These are phyloP conservation scores for Neonectria faginata DNA, from an alignment of 2,329 filamentous ascomycete genomes.

Conservation along the genomic window DNA sequence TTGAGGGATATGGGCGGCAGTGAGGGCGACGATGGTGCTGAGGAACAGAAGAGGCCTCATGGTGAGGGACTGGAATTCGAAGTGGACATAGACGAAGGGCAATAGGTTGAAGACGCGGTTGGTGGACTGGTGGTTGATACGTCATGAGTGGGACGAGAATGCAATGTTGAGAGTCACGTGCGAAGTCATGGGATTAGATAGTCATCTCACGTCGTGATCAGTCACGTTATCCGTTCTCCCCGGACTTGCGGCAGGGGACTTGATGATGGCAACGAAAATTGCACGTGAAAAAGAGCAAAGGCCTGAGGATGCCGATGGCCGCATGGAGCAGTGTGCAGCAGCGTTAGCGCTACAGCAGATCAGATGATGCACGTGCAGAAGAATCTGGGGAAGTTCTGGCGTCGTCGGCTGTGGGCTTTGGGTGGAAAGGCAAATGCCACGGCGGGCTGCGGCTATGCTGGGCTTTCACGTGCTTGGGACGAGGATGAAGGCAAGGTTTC, in stretches of 20 bases:
- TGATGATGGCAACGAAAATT: background rate
- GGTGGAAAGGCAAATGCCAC: conserved; percentile 8
- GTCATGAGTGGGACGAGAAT: conserved; percentile 17
- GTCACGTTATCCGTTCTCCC: conserved; percentile 7
- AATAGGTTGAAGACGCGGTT: conserved; percentile 16
- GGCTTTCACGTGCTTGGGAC: conserved; percentile 28
- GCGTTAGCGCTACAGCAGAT: conserved; percentile 15
- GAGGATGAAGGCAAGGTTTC: conserved; percentile 5
- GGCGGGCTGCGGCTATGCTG: conserved; percentile 24
- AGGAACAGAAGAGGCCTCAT: conserved; percentile 41
- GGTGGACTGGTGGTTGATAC: conserved; percentile 17
- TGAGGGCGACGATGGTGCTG: conserved; percentile 32
- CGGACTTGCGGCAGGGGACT: background rate
- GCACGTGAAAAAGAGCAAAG: conserved; percentile 22
- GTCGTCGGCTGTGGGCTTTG: background rate
- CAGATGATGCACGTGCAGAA: conserved; percentile 28
- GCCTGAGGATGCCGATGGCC: conserved; percentile 14
- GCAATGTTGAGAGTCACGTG: conserved; percentile 5
- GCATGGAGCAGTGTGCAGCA: conserved; percentile 12
- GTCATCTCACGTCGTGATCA: background rate
- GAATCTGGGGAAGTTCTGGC: conserved; percentile 24
- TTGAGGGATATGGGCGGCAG: conserved; percentile 16
- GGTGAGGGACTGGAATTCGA: conserved; percentile 10
- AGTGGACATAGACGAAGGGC: conserved; percentile 2
- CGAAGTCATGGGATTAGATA: background rate